Evolutionary conservation across 148 eudicot species (phyloP).

Genomic region (Rhododendron ferrugineum): DNA sequence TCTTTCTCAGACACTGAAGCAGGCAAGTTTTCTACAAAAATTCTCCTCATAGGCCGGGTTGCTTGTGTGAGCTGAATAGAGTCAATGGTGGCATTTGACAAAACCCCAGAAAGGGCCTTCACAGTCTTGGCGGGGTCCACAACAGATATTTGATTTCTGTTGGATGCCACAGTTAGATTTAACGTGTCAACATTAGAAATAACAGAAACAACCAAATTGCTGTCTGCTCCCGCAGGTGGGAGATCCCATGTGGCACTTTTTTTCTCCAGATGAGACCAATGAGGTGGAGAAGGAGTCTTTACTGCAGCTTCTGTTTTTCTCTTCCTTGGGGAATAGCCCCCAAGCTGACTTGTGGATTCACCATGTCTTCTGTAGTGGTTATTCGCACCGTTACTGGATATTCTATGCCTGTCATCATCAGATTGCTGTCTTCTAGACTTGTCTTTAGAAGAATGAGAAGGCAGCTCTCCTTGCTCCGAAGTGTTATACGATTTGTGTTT

Average conservation of each 20-base stretch:
- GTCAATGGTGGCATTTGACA: constrained; percentile 46
- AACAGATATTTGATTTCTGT: constrained; percentile 29
- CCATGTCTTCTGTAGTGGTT: constrained; percentile 47
- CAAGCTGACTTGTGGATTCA: constrained; percentile 68
- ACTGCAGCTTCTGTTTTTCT: constrained; percentile 79
- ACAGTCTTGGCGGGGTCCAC: constrained; percentile 34
- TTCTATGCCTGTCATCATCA: constrained; percentile 54
- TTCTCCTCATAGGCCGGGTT: constrained; percentile 95
- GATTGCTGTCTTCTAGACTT: constrained; percentile 40
- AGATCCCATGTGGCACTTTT: constrained; percentile 74
- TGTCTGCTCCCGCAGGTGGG: constrained; percentile 39
- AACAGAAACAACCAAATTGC: constrained; percentile 21
- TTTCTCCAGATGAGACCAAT: constrained; percentile 63
- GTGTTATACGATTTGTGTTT: constrained; percentile 42
- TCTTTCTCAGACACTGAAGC: constrained; percentile 73
- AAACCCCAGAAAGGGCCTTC: constrained; percentile 34
- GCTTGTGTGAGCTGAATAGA: constrained; percentile 95
- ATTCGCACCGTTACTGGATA: constrained; percentile 52
- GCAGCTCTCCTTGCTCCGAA: constrained; percentile 37
- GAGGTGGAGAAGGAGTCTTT: constrained; percentile 76
- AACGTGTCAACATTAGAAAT: constrained; percentile 37
- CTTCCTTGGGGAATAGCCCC: constrained; percentile 97
- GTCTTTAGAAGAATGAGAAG: constrained; percentile 51
- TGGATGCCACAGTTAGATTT: constrained; percentile 35
- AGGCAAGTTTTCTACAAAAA: constrained; percentile 83